Evolutionary conservation across 129 eudicot species (phyloP).

Genomic region (Cynara cardunculus): DNA sequence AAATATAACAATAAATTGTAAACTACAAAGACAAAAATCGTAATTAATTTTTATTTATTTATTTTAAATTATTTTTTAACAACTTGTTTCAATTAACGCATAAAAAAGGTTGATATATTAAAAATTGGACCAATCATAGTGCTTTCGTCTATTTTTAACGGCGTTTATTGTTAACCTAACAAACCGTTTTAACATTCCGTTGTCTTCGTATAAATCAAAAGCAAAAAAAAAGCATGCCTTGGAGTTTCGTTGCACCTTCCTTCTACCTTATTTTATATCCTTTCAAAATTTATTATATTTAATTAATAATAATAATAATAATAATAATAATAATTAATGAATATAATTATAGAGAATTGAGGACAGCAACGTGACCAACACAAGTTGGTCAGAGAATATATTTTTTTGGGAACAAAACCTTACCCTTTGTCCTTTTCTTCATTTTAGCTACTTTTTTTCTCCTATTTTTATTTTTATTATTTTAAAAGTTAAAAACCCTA

Average conservation of each 20-base stretch:
- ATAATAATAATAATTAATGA: background rate
- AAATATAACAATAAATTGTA: too few relatives aligned
- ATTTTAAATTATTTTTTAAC: too few relatives aligned
- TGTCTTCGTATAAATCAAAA: background rate
- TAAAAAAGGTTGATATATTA: background rate
- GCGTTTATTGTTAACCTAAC: background rate
- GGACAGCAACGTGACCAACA: conserved; percentile 39
- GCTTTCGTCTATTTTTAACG: background rate
- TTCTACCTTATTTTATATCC: conserved; percentile 19
- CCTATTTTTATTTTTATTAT: background rate
- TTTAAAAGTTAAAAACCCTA: background rate
- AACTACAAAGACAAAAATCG: too few relatives aligned
- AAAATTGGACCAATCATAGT: background rate
- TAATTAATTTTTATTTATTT: too few relatives aligned
- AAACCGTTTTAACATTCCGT: background rate
- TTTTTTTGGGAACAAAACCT: conserved; percentile 36
- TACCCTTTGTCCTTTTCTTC: conserved; percentile 20
- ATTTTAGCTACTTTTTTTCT: conserved; percentile 18
- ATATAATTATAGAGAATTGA: conserved; percentile 16
- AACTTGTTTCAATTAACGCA: too few relatives aligned
- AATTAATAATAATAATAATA: background rate
- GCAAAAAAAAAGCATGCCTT: conserved; percentile 3
- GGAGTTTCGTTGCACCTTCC: conserved; percentile 30
- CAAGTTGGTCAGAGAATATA: conserved; percentile 41
- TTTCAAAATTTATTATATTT: background rate